Evolutionary conservation across 2,329 filamentous ascomycete species (phyloP).

Genomic region (Beauveria rudraprayagi): DNA sequence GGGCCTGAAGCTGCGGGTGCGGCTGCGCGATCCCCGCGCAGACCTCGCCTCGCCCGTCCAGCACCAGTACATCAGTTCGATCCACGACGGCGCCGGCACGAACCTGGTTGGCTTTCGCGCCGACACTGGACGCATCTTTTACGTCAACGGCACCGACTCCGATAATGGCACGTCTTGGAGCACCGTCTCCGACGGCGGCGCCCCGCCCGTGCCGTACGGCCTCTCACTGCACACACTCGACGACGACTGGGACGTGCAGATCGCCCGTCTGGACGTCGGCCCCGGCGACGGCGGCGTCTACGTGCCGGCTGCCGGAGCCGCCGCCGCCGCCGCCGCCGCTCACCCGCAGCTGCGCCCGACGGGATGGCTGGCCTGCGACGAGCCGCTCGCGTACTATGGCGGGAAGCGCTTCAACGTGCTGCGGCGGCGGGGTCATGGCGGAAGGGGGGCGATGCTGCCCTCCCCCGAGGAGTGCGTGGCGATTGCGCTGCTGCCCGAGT

Average conservation of each 20-base stretch:
- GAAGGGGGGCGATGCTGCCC: conserved; percentile 18
- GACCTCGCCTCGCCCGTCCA: conserved; percentile 27
- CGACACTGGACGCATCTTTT: conserved; percentile 26
- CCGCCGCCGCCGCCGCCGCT: no score
- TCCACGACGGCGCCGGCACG: conserved; percentile 30
- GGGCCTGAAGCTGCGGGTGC: conserved; percentile 28
- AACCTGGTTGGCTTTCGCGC: conserved; percentile 25
- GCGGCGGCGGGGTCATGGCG: conserved; percentile 22
- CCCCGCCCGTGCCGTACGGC: conserved; percentile 25
- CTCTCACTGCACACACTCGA: conserved; percentile 16
- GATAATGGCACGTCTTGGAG: conserved; percentile 19
- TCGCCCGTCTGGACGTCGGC: conserved; percentile 16
- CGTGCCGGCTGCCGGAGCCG: conserved; percentile 16
- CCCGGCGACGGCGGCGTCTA: conserved; percentile 22
- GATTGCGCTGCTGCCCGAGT: conserved; percentile 31
- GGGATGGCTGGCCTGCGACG: conserved; percentile 31
- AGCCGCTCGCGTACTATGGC: conserved; percentile 27
- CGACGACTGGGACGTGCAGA: conserved; percentile 20
- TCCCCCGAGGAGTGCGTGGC: conserved; percentile 24
- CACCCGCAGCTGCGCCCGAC: conserved; percentile 20
- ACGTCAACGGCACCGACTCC: conserved; percentile 32
- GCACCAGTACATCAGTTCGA: conserved; percentile 24
- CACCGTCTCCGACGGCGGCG: conserved; percentile 28
- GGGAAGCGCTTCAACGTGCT: conserved; percentile 23
- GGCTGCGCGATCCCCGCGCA: conserved; percentile 26